Evolutionary conservation across 1,284 basidiomycete species (phyloP).

Genomic region (Ceratobasidium sp.): DNA sequence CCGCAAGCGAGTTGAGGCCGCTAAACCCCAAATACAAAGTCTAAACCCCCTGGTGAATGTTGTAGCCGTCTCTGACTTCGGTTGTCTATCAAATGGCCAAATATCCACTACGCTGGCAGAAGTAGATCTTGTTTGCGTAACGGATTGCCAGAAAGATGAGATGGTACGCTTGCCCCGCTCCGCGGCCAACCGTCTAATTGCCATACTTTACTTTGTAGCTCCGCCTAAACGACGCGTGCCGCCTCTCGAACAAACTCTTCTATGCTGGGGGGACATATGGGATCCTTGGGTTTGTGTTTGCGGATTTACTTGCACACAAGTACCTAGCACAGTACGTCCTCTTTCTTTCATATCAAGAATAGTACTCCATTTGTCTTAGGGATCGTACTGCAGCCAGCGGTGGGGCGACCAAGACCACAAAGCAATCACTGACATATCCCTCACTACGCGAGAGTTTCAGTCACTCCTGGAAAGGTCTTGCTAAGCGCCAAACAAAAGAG

Average conservation of each 20-base stretch:
- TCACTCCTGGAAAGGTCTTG: constrained; percentile 74
- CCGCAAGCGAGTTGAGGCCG: constrained; percentile 81
- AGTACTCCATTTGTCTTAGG: neutral
- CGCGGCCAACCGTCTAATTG: constrained; percentile 31
- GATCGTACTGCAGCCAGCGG: constrained; percentile 61
- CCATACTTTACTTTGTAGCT: constrained; percentile 62
- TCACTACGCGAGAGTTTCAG: constrained; percentile 73
- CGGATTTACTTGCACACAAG: constrained; percentile 87
- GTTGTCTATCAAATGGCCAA: constrained; percentile 60
- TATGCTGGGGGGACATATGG: constrained; percentile 92
- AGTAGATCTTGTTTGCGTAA: constrained; percentile 86
- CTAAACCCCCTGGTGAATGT: constrained; percentile 93
- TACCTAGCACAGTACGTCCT: constrained; percentile 80
- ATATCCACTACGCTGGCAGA: constrained; percentile 62
- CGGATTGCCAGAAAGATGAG: constrained; percentile 74
- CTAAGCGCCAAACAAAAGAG: constrained; percentile 79
- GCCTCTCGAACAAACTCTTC: constrained; percentile 77
- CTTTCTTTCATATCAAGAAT: neutral
- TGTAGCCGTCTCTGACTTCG: constrained; percentile 67
- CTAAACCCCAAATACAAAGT: constrained; percentile 83
- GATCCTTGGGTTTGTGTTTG: constrained; percentile 93
- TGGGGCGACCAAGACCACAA: constrained; percentile 64
- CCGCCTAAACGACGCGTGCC: constrained; percentile 78
- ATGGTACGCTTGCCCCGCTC: constrained; percentile 66
- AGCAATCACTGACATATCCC: constrained; percentile 71